Percentiles rank a stretch among this genome's conserved stretches.
phyloP scores from a whole-genome alignment of 495 filamentous ascomycete genomes.

The Cudoniella acicularis region DNA sequence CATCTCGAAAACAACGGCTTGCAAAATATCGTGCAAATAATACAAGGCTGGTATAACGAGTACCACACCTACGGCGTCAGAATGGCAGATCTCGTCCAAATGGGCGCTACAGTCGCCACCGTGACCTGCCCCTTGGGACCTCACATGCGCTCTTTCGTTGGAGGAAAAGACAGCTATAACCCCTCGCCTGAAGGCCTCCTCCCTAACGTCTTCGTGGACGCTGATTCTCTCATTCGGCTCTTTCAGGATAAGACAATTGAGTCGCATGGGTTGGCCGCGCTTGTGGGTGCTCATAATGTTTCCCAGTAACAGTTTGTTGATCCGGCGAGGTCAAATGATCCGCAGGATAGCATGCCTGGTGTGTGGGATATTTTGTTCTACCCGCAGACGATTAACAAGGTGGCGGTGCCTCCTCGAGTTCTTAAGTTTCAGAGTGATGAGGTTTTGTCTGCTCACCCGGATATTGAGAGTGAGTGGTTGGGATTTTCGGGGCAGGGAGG shows the following conservation, averaged over 20 bases:
- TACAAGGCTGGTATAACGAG: conserved; percentile 21
- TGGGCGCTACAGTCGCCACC: conserved; percentile 29
- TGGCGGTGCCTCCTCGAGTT: conserved; percentile 33
- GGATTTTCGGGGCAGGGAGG: conserved; percentile 23
- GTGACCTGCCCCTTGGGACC: conserved; percentile 33
- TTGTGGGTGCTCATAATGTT: conserved; percentile 48
- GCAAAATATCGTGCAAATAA: conserved; percentile 18
- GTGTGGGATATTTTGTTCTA: conserved; percentile 46
- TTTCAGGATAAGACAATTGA: conserved; percentile 48
- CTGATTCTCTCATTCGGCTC: conserved; percentile 36
- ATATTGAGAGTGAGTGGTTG: conserved; percentile 32
- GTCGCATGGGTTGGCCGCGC: conserved; percentile 39
- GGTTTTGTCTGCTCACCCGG: conserved; percentile 33
- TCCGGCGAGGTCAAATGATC: conserved; percentile 26
- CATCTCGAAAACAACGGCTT: conserved; percentile 29
- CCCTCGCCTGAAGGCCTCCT: conserved; percentile 31
- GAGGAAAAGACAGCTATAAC: conserved; percentile 31
- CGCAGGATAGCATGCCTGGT: conserved; percentile 41
- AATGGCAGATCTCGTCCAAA: conserved; percentile 33
- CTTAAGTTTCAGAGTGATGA: conserved; percentile 44
- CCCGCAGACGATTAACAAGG: conserved; percentile 31
- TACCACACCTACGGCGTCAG: conserved; percentile 26
- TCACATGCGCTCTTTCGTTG: conserved; percentile 35
- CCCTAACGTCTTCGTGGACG: conserved; percentile 27
- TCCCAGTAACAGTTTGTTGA: conserved; percentile 43